phyloP scores from a whole-genome alignment of 176 grass and related monocot genomes.

The Triticum timopheevii region DNA sequence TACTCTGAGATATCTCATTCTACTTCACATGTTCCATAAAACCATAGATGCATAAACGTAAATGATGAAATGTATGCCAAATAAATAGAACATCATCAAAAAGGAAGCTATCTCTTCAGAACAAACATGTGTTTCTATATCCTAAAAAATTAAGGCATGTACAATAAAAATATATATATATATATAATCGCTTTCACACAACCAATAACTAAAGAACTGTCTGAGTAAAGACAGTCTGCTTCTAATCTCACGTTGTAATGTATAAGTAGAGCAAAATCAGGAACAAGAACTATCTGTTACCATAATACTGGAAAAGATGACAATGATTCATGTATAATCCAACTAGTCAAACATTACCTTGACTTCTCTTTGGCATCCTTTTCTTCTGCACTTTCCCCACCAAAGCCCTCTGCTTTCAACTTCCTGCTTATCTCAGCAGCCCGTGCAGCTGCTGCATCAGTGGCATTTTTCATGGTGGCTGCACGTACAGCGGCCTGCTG shows the following conservation, averaged over 20 bases:
- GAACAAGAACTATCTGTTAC: background rate
- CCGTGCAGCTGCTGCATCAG: slow-evolving; percentile 89
- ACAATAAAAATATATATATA: background rate
- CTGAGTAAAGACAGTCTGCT: background rate
- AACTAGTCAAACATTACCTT: slow-evolving; percentile 43
- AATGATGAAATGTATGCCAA: background rate
- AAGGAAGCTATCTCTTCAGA: background rate
- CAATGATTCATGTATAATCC: background rate
- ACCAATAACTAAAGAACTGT: slow-evolving; percentile 17
- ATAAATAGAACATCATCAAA: background rate
- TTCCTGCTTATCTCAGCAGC: slow-evolving; percentile 98
- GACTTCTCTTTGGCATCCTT: slow-evolving; percentile 62
- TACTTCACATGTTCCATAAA: background rate
- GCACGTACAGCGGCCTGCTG: slow-evolving; percentile 79
- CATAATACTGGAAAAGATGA: background rate
- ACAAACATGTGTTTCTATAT: slow-evolving; percentile 4
- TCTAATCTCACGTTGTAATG: background rate
- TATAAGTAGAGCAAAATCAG: background rate
- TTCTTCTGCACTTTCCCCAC: slow-evolving; percentile 38
- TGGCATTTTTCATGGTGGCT: slow-evolving; percentile 96
- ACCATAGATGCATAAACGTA: background rate
- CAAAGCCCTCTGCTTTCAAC: slow-evolving; percentile 76
- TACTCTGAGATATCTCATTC: background rate
- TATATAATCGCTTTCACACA: background rate
- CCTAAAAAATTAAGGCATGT: slow-evolving; percentile 16